Conservation (phyloP, 768 basidiomycete genomes). For the Leccinum rimulosum region DNA sequence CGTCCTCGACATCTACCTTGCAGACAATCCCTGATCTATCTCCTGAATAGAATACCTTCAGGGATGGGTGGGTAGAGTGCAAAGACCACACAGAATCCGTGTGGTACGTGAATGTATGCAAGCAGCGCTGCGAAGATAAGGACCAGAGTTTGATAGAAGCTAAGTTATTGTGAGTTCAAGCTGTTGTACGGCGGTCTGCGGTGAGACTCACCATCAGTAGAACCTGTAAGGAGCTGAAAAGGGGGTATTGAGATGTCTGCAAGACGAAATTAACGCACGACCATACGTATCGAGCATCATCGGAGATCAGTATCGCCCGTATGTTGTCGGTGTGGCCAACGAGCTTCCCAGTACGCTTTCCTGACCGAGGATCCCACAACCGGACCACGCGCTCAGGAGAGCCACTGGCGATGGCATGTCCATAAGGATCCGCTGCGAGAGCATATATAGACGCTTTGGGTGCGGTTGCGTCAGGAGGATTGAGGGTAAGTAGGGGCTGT, state of each 20-base stretch:
- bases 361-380: conserved; percentile 90
- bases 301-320: conserved; percentile 81
- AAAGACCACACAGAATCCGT: conserved; percentile 94
- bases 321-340: conserved; percentile 99
- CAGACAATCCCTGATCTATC: conserved; percentile 89
- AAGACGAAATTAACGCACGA: conserved; percentile 5
- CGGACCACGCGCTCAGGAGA: conserved; percentile 89
- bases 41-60: conserved; percentile 92
- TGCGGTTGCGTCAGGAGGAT: conserved; percentile 61
- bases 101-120: conserved; percentile 96
- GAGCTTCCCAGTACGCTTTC: conserved; percentile 77
- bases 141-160: conserved; percentile 96
- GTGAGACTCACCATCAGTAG: conserved; percentile 58
- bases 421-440: conserved; percentile 73
- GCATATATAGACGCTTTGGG: conserved; percentile 79
- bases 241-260: conserved; percentile 6
- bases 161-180: conserved; percentile 23
- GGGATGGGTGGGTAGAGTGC: conserved; percentile 79
- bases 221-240: conserved; percentile 73
- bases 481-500: conserved; percentile 61
- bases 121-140: conserved; percentile 77
- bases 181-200: neutral
- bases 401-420: conserved; percentile 81
- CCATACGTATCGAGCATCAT: conserved; percentile 88
- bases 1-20: conserved; percentile 86